A percentile compares a stretch with the other conserved stretches of the same genome.
These are phyloP conservation scores for Aspergillus sp. DNA, from an alignment of 2,329 filamentous ascomycete species.

Conservation along the genomic window DNA sequence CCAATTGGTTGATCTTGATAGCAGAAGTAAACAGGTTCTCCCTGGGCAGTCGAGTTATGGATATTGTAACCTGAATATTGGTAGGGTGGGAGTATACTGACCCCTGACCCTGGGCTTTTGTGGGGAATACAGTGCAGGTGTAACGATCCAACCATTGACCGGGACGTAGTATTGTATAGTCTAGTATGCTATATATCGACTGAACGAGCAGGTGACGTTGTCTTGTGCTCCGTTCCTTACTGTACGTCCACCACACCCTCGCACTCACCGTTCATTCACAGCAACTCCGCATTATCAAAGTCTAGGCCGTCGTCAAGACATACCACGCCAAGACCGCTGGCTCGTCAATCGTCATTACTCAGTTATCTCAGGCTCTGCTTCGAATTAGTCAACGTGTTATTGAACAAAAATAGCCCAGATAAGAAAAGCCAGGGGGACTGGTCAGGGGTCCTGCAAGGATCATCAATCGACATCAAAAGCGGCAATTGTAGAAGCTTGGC, in stretches of 20 bases:
- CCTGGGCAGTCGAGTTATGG: background rate
- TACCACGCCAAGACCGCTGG: background rate
- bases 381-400: background rate
- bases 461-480: background rate
- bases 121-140: too few species aligned
- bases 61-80: background rate
- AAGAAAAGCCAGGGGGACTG: background rate
- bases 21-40: background rate
- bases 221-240: too few species aligned
- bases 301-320: too few species aligned
- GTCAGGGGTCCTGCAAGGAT: background rate
- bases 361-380: background rate
- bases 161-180: too few species aligned
- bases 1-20: background rate
- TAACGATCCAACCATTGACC: too few species aligned
- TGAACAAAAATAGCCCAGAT: constrained; percentile 1
- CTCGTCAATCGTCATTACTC: background rate
- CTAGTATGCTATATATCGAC: background rate
- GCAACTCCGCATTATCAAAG: background rate
- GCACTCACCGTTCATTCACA: too few species aligned
- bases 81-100: background rate
- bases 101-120: background rate
- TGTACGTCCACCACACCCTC: background rate
- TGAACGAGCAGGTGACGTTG: background rate
- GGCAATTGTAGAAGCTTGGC: constrained; percentile 7